Evolutionary conservation across 208 protist genomes (phyloP), one percentile per base, ranked within the genome.

Genomic region (Leptomonas pyrrhocoris): DNA sequence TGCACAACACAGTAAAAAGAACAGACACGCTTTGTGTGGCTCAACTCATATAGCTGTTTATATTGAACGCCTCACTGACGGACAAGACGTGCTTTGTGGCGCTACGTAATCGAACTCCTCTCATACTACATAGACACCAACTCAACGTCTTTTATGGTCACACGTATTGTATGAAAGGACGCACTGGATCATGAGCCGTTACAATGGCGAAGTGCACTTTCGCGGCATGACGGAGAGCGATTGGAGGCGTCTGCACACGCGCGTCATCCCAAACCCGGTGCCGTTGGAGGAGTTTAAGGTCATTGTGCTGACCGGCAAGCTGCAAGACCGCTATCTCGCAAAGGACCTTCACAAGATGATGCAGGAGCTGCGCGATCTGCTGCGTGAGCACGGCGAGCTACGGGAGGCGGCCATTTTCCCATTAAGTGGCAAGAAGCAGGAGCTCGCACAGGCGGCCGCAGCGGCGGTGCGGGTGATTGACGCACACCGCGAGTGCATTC

Each of bases 321-420:
- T 93, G 46, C 73, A 90, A 34, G 75, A 89, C 19, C 53, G 76
- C 31, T 91, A 85, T 59, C 77, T 78, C 3, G 79, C 79, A 1
- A 85, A 82, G 49, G 90, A 92, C 45, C 42, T 95, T 13, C 81
- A 89, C 67, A 91, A 91, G 59, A 77, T 95, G 19, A 75, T 82
- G 62, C 73, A 80, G 55, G 87, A 92, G 68, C 62, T 95, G 49
- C 80, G 86, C 1, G 82, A 82, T 60, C 77, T 93, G 38, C 57
- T 95, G 38, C 64, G 74, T n/a, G 85, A 87, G 54, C 85, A 86
- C 65, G 90, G 90, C 1, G 80, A 88, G 59, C 69, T 93, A 31
- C 60, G 81, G 1, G 77, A 91, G 53, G 86, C 86, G 15, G 64
- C 69, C 0, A 68, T 68, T 7, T 64, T 95, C 34, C 63, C 76